Conservation (phyloP, 129 eudicot species). For the Centella asiatica region DNA sequence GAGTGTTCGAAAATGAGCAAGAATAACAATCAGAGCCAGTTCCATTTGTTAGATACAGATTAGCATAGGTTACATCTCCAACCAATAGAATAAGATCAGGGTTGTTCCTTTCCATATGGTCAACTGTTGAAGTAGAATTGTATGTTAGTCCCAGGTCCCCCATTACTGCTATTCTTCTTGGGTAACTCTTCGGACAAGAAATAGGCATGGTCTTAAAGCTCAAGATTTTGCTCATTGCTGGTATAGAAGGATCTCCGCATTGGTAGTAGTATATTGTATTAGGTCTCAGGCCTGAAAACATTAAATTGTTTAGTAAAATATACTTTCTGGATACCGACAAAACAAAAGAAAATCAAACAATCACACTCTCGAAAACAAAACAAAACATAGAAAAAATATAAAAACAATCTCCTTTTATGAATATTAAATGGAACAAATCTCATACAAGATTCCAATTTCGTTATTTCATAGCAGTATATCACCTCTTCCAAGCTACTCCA, state of each 20-base stretch:
- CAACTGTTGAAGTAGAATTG: slow-evolving; percentile 70
- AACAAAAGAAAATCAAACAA: not conserved
- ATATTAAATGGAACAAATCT: not conserved
- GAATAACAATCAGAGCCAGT: slow-evolving; percentile 95
- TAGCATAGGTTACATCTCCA: slow-evolving; percentile 89
- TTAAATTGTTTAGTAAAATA: too few species aligned
- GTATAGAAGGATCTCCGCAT: slow-evolving; percentile 83
- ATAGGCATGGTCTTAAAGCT: slow-evolving; percentile 78
- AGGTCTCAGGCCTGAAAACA: slow-evolving; percentile 54
- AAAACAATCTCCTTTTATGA: too few species aligned
- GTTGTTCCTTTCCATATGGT: slow-evolving; percentile 51
- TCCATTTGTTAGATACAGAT: slow-evolving; percentile 80
- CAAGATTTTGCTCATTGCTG: slow-evolving; percentile 51
- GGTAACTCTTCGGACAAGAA: slow-evolving; percentile 52
- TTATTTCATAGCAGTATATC: not conserved
- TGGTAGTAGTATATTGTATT: slow-evolving; percentile 51
- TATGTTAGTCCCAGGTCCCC: slow-evolving; percentile 95
- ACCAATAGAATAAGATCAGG: slow-evolving; percentile 83
- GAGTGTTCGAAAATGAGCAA: slow-evolving; percentile 77
- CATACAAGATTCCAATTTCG: not conserved
- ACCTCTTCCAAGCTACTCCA: not conserved
- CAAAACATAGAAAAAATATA: too few species aligned
- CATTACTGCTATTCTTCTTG: slow-evolving; percentile 53
- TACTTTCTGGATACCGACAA: not conserved
- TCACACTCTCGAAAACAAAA: too few species aligned